Conservation (phyloP, 768 basidiomycete species). For the Mycena amicta region DNA sequence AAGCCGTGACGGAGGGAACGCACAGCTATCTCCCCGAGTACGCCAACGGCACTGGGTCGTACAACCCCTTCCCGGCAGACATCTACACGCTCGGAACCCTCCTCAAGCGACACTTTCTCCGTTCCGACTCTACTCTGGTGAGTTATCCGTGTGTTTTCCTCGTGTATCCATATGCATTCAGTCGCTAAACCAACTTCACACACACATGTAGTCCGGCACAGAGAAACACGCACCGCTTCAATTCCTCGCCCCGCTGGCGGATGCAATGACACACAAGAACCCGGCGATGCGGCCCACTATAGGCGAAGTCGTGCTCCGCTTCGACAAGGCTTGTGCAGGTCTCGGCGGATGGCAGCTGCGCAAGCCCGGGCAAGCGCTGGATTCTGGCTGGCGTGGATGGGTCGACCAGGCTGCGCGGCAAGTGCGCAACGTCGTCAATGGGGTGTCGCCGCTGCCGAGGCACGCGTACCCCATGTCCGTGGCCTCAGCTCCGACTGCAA, state of each 20-base stretch:
- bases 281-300: conserved; percentile 31
- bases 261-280: conserved; percentile 31
- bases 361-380: conserved; percentile 18
- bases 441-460: conserved; percentile 8
- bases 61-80: conserved; percentile 37
- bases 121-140: neutral
- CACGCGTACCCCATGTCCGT: neutral
- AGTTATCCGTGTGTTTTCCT: neutral
- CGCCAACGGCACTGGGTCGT: conserved; percentile 9
- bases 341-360: conserved; percentile 29
- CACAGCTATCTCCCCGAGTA: conserved; percentile 33
- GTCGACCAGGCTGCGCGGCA: conserved; percentile 14
- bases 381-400: conserved; percentile 5
- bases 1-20: conserved; percentile 7
- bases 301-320: conserved; percentile 28
- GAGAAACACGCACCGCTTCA: conserved; percentile 22
- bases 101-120: conserved; percentile 28
- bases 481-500: neutral
- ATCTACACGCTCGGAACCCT: conserved; percentile 35
- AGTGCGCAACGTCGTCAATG: conserved; percentile 2
- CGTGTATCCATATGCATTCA: neutral
- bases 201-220: neutral
- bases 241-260: conserved; percentile 30
- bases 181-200: conserved; percentile 3
- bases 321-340: conserved; percentile 14